A percentile compares a stretch with the other conserved stretches of the same genome.
These are phyloP conservation scores for Detonula confervacea DNA, from an alignment of 352 stramenopile genomes.

Conservation along the genomic window DNA sequence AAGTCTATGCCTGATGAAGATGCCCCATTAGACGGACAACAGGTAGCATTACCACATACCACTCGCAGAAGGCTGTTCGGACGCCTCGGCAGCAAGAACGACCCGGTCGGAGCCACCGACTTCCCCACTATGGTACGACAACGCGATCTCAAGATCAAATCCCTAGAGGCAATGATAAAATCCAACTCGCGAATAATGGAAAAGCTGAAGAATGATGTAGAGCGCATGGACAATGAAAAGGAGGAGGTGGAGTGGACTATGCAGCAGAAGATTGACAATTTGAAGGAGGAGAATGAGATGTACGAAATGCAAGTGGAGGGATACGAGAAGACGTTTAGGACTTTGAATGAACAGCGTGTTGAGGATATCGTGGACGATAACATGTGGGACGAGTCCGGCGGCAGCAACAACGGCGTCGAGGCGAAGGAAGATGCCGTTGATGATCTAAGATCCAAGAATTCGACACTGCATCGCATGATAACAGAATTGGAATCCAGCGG, in stretches of 20 bases:
- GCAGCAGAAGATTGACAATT: slow-evolving; percentile 11
- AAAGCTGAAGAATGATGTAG: slow-evolving; percentile 46
- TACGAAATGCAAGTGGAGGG: slow-evolving; percentile 35
- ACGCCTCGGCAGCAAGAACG: not conserved
- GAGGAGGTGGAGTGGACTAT: slow-evolving; percentile 22
- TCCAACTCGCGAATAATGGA: slow-evolving; percentile 42
- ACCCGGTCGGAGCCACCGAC: slow-evolving; percentile 14
- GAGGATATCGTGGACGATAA: slow-evolving; percentile 19
- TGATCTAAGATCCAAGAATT: slow-evolving; percentile 29
- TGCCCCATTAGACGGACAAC: too few relatives aligned
- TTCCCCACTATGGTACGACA: slow-evolving; percentile 21
- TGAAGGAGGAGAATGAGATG: slow-evolving; percentile 36
- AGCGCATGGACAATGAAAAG: slow-evolving; percentile 41
- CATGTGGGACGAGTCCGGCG: slow-evolving; percentile 27
- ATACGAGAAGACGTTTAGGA: slow-evolving; percentile 33
- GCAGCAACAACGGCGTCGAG: not conserved
- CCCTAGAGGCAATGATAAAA: slow-evolving; percentile 29
- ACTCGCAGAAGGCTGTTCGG: too few relatives aligned
- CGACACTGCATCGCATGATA: slow-evolving; percentile 22
- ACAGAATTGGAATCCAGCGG: slow-evolving; percentile 30
- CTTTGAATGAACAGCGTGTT: slow-evolving; percentile 39
- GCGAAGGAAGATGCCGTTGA: slow-evolving; percentile 11
- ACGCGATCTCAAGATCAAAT: slow-evolving; percentile 38
- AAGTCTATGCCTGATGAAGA: too few relatives aligned
- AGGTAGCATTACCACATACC: too few relatives aligned